Evolutionary conservation across 23 red algal genomes (phyloP).

Genomic region (Gracilaria caudata): DNA sequence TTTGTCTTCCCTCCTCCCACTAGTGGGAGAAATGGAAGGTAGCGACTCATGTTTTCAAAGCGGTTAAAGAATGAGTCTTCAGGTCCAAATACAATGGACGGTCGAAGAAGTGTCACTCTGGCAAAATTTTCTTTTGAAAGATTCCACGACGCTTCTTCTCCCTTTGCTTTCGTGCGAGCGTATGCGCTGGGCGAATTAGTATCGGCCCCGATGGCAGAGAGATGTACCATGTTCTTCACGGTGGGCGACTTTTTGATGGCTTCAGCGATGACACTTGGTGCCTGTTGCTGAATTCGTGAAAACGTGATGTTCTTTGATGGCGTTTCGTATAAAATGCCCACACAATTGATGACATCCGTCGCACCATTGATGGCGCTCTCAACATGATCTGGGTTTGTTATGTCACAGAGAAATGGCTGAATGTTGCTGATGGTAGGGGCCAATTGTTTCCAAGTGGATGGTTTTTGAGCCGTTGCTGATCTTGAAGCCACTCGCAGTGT

Average conservation of each 20-base stretch:
- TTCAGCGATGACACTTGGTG: conserved; percentile 55
- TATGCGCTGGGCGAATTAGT: conserved; percentile 55
- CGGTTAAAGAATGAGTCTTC: conserved; percentile 94
- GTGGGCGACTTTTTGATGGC: conserved; percentile 25
- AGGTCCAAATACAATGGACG: conserved; percentile 90
- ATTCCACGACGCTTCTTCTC: conserved; percentile 33
- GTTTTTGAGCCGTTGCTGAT: neutral
- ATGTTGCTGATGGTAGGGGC: neutral
- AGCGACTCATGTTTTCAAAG: conserved; percentile 72
- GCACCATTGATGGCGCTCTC: conserved; percentile 53
- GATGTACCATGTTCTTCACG: conserved; percentile 62
- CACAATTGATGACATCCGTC: conserved; percentile 82
- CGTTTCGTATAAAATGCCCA: conserved; percentile 92
- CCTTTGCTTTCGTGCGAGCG: conserved; percentile 80
- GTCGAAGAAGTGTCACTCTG: conserved; percentile 62
- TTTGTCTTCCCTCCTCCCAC: conserved; percentile 79
- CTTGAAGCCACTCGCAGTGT: conserved; percentile 40
- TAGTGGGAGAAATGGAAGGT: conserved; percentile 80
- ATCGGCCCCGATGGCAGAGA: conserved; percentile 92
- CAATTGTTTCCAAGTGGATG: conserved; percentile 9
- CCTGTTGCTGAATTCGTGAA: conserved; percentile 67
- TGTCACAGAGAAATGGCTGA: conserved; percentile 32
- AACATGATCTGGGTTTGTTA: conserved; percentile 67
- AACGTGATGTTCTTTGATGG: conserved; percentile 64
- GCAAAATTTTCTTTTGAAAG: conserved; percentile 24